Conservation (phyloP, 164 flowering plant genomes). For the Pachysandra terminalis region DNA sequence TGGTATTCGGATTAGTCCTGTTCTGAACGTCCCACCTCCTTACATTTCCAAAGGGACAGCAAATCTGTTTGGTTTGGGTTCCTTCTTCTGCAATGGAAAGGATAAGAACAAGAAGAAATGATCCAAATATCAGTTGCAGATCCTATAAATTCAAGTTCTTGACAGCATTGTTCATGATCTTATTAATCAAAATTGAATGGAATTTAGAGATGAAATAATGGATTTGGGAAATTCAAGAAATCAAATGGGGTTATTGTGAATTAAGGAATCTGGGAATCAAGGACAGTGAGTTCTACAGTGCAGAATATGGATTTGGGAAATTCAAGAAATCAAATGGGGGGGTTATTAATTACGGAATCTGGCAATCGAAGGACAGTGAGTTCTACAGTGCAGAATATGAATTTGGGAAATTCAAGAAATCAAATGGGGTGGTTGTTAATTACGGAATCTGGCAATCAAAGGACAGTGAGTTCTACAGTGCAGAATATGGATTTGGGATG, state of each 20-base stretch:
- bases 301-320: not conserved
- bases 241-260: too few species aligned
- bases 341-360: too few species aligned
- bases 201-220: too few species aligned
- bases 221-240: too few species aligned
- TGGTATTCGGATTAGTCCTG: conserved; percentile 54
- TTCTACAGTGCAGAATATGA: not conserved
- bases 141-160: conserved; percentile 11
- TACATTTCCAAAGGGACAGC: conserved; percentile 51
- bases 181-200: not conserved
- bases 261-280: not conserved
- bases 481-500: conserved; percentile 2
- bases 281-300: conserved; percentile 4
- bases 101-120: conserved; percentile 57
- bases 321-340: too few species aligned
- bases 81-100: conserved; percentile 60
- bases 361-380: too few species aligned
- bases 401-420: not conserved
- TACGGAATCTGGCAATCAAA: too few species aligned
- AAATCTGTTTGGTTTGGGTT: conserved; percentile 60
- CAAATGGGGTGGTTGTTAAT: too few species aligned
- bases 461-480: too few species aligned
- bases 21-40: conserved; percentile 61
- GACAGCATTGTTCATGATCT: conserved; percentile 3
- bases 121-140: conserved; percentile 11